Evolutionary conservation across 495 filamentous ascomycete species (phyloP).

Genomic region (Pseudevernia furfuracea): DNA sequence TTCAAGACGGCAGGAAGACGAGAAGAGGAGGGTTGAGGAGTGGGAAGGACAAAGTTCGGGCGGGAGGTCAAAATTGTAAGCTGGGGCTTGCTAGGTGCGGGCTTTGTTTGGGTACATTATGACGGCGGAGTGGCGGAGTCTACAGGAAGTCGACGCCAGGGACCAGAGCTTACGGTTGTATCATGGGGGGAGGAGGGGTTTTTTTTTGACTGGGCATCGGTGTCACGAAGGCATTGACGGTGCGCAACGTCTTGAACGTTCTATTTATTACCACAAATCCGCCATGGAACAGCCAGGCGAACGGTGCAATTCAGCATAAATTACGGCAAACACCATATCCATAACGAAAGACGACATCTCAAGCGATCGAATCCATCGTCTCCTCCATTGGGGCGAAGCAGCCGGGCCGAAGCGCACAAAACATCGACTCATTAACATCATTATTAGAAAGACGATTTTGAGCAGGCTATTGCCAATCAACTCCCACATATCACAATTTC

Average conservation of each 20-base stretch:
- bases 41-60: constrained; percentile 36
- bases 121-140: not conserved
- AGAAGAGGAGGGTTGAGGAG: constrained; percentile 31
- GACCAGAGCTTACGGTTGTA: not conserved
- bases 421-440: no score
- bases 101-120: not conserved
- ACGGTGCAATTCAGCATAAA: no score
- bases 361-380: no score
- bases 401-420: no score
- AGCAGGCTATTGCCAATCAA: not conserved
- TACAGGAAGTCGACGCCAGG: not conserved
- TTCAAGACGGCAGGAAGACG: constrained; percentile 25
- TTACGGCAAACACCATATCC: no score
- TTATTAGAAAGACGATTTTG: not conserved
- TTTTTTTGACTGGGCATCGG: not conserved
- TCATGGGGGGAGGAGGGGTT: not conserved
- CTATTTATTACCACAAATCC: not conserved
- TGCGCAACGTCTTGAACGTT: not conserved
- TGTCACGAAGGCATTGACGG: no score
- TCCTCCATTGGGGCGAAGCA: no score
- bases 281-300: not conserved
- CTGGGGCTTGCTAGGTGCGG: not conserved
- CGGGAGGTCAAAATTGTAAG: constrained; percentile 42
- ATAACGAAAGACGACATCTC: no score
- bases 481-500: not conserved